Conservation (phyloP, 2,329 filamentous ascomycete genomes). For the Lecanicillium sp. region DNA sequence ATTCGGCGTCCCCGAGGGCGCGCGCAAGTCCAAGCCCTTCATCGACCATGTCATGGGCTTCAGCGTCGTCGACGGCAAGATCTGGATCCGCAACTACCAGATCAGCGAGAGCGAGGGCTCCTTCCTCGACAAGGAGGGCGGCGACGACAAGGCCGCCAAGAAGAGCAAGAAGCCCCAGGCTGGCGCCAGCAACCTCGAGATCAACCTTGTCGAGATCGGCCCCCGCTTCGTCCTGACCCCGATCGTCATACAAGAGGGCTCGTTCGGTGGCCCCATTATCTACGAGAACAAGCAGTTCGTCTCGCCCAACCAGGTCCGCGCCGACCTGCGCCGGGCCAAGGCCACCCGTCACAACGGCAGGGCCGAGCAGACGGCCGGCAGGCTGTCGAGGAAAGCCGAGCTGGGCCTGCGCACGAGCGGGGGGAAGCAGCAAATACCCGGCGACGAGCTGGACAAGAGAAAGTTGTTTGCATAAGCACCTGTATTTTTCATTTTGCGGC, state of each 20-base stretch:
- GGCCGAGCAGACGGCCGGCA: slow-evolving; percentile 66
- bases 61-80: slow-evolving; percentile 83
- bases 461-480: slow-evolving; percentile 61
- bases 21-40: slow-evolving; percentile 90
- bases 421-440: slow-evolving; percentile 50
- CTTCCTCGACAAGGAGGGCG: slow-evolving; percentile 35
- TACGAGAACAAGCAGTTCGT: slow-evolving; percentile 98
- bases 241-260: slow-evolving; percentile 90
- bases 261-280: slow-evolving; percentile 92
- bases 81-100: slow-evolving; percentile 95
- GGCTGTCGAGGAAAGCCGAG: slow-evolving; percentile 66
- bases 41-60: slow-evolving; percentile 93
- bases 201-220: slow-evolving; percentile 86
- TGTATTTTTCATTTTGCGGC: slow-evolving; percentile 13
- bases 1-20: slow-evolving; percentile 85
- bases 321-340: slow-evolving; percentile 71
- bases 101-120: slow-evolving; percentile 74
- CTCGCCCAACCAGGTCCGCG: slow-evolving; percentile 86
- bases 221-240: slow-evolving; percentile 89
- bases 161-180: slow-evolving; percentile 32
- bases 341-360: slow-evolving; percentile 72
- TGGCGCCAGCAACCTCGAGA: slow-evolving; percentile 72
- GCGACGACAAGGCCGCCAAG: slow-evolving; percentile 38
- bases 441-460: slow-evolving; percentile 68
- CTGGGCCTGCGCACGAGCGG: slow-evolving; percentile 68